A percentile compares a stretch with the other conserved stretches of the same genome.
Evolutionary conservation across 441 rosid species (phyloP).

Genomic region (Adansonia grandidieri): DNA sequence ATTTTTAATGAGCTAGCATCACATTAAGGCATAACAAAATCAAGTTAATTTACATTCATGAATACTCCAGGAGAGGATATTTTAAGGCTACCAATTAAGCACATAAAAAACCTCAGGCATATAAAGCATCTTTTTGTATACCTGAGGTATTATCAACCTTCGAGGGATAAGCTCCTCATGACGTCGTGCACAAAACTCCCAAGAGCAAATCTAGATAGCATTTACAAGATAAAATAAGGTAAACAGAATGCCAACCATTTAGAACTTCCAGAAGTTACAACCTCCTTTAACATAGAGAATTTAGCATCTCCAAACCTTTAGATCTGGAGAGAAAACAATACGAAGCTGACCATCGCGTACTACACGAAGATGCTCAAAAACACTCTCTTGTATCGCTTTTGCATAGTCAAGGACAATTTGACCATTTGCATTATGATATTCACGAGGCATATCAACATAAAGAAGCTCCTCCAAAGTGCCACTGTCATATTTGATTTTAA

Average conservation of each 20-base stretch:
- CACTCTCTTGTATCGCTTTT: slow-evolving; percentile 53
- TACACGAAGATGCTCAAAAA: slow-evolving; percentile 56
- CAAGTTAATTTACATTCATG: slow-evolving; percentile 1
- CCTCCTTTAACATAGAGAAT: slow-evolving; percentile 1
- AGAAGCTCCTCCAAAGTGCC: slow-evolving; percentile 54
- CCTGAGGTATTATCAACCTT: slow-evolving; percentile 57
- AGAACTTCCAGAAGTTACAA: slow-evolving; percentile 17
- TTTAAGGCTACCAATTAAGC: slow-evolving; percentile 6
- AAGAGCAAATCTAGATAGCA: slow-evolving; percentile 50
- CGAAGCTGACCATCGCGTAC: slow-evolving; percentile 55
- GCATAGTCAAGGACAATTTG: slow-evolving; percentile 51
- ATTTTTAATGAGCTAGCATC: neutral
- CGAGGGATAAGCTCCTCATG: slow-evolving; percentile 65
- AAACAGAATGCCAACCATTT: slow-evolving; percentile 17
- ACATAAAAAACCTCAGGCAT: slow-evolving; percentile 11
- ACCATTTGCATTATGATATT: slow-evolving; percentile 41
- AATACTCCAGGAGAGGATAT: neutral
- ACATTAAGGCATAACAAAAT: neutral
- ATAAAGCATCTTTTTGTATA: slow-evolving; percentile 26
- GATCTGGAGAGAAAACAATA: slow-evolving; percentile 46
- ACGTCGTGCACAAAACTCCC: slow-evolving; percentile 62
- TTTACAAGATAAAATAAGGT: slow-evolving; percentile 8
- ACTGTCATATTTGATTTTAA: slow-evolving; percentile 53
- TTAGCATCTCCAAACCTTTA: slow-evolving; percentile 37
- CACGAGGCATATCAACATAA: slow-evolving; percentile 49